Base-by-base conservation (phyloP, 2,329 filamentous ascomycete species). In the Ophiobolus disseminans region DNA sequence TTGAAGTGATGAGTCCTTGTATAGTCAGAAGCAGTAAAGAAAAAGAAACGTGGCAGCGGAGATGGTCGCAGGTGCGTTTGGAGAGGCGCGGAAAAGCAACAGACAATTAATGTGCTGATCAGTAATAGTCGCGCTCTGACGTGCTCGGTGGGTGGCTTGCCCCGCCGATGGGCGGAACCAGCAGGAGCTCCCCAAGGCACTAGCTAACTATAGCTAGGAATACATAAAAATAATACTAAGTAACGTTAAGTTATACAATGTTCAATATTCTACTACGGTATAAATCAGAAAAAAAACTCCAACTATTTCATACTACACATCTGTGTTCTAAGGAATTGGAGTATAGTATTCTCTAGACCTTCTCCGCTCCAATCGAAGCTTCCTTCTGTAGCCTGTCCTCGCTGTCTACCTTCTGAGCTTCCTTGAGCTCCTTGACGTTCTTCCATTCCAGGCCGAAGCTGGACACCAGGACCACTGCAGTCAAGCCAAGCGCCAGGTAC, bases 131-230 rank as follows among this genome's bases (percentile, higher is more conserved):
- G 35, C 22, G 35, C 49, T 50, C 60, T 68, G 65, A 63, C 65
- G 62, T 65, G 63, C 56, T 61, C 46, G 47, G 42, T n/a, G n/a
- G n/a, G n/a, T n/a, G n/a, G n/a, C n/a, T 21, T 48, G 36, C 50
- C 44, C 50, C 53, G 55, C 53, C 59, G 48, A 59, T 45, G 19
- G 42, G 42, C 45, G 45, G 41, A 34, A 44, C 34, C 42, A 31
- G 44, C 6, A 16, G 11, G 16, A 31, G 17, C 22, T 11, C 42
- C 26, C 43, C 31, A n/a, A n/a, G n/a, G n/a, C n/a, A n/a, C n/a
- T n/a, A n/a, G n/a, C n/a, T n/a, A n/a, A n/a, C n/a, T n/a, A n/a
- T n/a, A n/a, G n/a, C n/a, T n/a, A n/a, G n/a, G n/a, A n/a, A n/a
- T n/a, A n/a, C n/a, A n/a, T n/a, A n/a, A n/a, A n/a, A n/a, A n/a